Base-by-base conservation (phyloP, 352 stramenopile genomes). In the Globisporangium takayamanum region DNA sequence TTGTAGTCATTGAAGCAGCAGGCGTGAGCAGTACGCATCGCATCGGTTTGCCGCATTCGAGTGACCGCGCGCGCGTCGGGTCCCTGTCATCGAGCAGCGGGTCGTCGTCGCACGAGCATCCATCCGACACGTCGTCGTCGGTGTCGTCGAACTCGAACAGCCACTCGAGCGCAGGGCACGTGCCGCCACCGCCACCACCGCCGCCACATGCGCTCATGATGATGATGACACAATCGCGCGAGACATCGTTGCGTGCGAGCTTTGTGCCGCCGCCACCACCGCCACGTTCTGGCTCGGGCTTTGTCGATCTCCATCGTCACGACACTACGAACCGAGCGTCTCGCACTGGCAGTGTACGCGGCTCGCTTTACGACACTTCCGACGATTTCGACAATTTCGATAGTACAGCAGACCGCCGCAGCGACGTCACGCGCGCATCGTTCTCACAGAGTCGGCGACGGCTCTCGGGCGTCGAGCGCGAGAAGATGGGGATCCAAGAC, bases 121-220 rank as follows among this genome's bases (percentile, higher is more conserved):
- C 67, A 1, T 89, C 78, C 12, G 77, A 87, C 30, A 72, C 66
- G 20, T 86, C 76, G 20, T 86, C 76, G 1, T 87, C 77, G 3
- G 60, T 72, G n/a, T 80, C 69, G 1, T 85, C 60, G 20, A 57
- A 56, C 28, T 66, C 80, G 25, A 59, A 56, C 22, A 54, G 54
- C 20, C 59, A 50, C 10, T 20, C 39, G 39, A n/a, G 14, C 30
- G 15, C 41, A 59, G 55, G 25, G 37, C 72, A 69, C 30, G 66
- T 62, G 45, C 66, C 69, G 16, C 69, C 66, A 4, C 60, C 60
- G 5, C 58, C 58, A 15, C 59, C 59, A 15, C 59, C 59, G 28
- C 59, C 52, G 15, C 46, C 59, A 14, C 52, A 64, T 18, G 51
- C 59, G 41, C 42, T 64, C 33, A 46, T 60, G 42, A 50, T 47